Conservation (phyloP, 345 rosid genomes). For the Bruguiera parviflora region DNA sequence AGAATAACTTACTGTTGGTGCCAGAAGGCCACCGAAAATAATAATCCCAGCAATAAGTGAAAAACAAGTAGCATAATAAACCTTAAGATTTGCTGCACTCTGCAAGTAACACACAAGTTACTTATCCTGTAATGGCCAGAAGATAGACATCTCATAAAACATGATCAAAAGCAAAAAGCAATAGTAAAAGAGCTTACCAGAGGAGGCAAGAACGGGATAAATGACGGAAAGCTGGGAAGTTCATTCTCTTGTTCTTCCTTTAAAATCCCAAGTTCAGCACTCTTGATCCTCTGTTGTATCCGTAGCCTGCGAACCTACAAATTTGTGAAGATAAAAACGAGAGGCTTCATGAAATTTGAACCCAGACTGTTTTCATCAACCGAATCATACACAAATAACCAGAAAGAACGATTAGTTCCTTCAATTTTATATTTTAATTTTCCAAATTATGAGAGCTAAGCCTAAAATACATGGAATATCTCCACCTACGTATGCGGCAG, state of each 20-base stretch:
- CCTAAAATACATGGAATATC: too few species aligned
- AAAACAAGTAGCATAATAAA: conserved; percentile 79
- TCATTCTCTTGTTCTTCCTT: conserved; percentile 63
- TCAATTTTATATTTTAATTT: too few species aligned
- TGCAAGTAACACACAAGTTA: conserved; percentile 28
- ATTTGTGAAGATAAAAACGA: neutral
- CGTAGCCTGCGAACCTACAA: conserved; percentile 81
- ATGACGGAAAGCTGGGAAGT: conserved; percentile 88
- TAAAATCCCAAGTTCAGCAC: conserved; percentile 62
- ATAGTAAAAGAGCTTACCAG: conserved; percentile 45
- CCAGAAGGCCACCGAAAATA: conserved; percentile 85
- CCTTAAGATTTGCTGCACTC: conserved; percentile 78
- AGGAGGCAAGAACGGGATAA: conserved; percentile 96
- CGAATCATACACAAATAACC: too few species aligned
- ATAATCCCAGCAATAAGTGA: conserved; percentile 89
- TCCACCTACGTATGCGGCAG: too few species aligned
- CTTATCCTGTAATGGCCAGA: conserved; percentile 7
- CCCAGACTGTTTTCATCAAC: too few species aligned
- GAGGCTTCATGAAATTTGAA: neutral
- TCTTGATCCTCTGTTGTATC: conserved; percentile 83
- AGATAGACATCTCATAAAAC: neutral
- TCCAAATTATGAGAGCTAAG: too few species aligned
- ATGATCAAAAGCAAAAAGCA: neutral
- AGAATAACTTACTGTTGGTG: conserved; percentile 62
- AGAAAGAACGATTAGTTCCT: too few species aligned